Evolutionary conservation across 2,329 filamentous ascomycete species (phyloP).

Genomic region (Monosporascus sp.): DNA sequence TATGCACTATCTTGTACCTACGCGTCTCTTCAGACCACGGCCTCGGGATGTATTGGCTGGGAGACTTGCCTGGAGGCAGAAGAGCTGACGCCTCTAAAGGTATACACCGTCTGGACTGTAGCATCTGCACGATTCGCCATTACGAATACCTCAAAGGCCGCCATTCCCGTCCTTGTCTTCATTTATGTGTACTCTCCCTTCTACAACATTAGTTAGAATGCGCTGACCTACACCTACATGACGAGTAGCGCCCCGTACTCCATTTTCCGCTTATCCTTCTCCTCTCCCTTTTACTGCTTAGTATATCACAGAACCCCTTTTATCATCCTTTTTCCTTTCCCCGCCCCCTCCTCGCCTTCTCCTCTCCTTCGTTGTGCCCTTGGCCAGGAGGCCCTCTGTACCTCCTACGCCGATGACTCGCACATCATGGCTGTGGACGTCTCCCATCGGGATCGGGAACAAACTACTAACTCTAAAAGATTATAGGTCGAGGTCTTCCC

Average conservation of each 20-base stretch:
- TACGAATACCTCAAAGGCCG: slow-evolving; percentile 25
- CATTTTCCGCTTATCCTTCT: not conserved
- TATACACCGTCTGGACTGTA: slow-evolving; percentile 35
- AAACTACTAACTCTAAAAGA: not conserved
- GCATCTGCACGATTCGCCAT: slow-evolving; percentile 32
- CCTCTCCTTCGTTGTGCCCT: too few relatives aligned
- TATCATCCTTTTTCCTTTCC: not conserved
- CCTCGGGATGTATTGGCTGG: too few relatives aligned
- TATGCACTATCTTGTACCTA: too few relatives aligned
- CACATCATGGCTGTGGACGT: not conserved
- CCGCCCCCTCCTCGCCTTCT: not conserved
- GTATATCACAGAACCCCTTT: not conserved
- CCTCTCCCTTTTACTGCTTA: slow-evolving; percentile 1
- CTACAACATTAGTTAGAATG: slow-evolving; percentile 34
- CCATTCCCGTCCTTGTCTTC: slow-evolving; percentile 35
- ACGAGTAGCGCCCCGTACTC: slow-evolving; percentile 3
- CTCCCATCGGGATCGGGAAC: not conserved
- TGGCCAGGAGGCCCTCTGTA: too few relatives aligned
- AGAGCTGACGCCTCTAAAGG: not conserved
- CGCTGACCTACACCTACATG: slow-evolving; percentile 31
- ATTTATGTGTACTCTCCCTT: slow-evolving; percentile 38
- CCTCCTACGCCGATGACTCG: too few relatives aligned
- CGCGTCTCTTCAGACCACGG: too few relatives aligned
- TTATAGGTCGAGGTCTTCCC: slow-evolving; percentile 31
- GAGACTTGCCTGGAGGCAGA: not conserved